These are phyloP conservation scores for Funneliformis geosporum DNA, from an alignment of 192 early-diverging fungal species.

Conservation along the genomic window DNA sequence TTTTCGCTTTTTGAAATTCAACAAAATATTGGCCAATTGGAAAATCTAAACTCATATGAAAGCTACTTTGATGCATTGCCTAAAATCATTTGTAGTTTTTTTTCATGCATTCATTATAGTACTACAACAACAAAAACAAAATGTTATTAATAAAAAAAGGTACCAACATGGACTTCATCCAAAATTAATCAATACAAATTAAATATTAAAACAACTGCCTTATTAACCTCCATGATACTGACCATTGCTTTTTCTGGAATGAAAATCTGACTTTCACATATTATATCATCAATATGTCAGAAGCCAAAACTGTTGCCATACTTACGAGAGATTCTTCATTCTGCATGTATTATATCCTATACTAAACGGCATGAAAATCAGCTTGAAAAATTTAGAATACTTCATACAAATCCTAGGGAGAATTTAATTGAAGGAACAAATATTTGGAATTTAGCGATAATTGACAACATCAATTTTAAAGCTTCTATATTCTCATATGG, in stretches of 20 bases:
- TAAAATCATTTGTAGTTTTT: background rate
- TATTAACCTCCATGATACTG: background rate
- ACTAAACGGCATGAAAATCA: conserved; percentile 4
- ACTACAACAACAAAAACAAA: background rate
- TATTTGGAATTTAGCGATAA: conserved; percentile 8
- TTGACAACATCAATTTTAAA: conserved; percentile 18
- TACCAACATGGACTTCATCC: background rate
- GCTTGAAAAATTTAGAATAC: conserved; percentile 4
- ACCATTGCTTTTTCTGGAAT: background rate
- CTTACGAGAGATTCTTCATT: conserved; percentile 1
- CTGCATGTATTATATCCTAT: conserved; percentile 9
- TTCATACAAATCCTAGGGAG: background rate
- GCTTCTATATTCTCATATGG: conserved; percentile 3
- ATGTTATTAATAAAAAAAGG: conserved; percentile 1
- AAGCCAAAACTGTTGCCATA: conserved; percentile 13
- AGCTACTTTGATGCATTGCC: background rate
- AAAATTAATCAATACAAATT: background rate
- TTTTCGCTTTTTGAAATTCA: too few relatives aligned
- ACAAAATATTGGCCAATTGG: too few relatives aligned
- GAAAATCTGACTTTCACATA: conserved; percentile 1
- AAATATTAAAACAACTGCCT: background rate
- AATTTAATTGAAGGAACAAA: conserved; percentile 15
- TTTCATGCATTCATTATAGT: background rate
- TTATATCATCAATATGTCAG: conserved; percentile 5
- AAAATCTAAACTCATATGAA: too few relatives aligned